These are phyloP conservation scores for Rhizopus microsporus DNA, from an alignment of 371 early-diverging fungal species.

Conservation along the genomic window DNA sequence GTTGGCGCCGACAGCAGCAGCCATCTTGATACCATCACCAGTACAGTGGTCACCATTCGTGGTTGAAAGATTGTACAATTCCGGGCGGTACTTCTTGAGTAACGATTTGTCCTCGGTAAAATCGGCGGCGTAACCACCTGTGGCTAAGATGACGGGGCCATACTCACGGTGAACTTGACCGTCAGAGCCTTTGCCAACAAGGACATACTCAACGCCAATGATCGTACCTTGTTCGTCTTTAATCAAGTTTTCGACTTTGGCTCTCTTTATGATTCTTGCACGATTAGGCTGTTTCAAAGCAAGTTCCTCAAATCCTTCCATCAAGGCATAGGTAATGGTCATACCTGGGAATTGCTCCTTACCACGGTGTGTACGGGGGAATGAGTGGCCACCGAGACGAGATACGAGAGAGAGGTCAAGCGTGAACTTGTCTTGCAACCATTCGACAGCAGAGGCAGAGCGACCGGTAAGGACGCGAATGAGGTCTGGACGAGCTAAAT, in stretches of 20 bases:
- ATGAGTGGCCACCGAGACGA: constrained; percentile 88
- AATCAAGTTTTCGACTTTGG: constrained; percentile 68
- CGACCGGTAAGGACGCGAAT: constrained; percentile 86
- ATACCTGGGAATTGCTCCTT: constrained; percentile 93
- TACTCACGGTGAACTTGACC: constrained; percentile 57
- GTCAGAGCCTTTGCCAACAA: constrained; percentile 56
- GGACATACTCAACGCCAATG: constrained; percentile 81
- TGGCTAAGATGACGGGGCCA: constrained; percentile 90
- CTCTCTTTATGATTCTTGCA: constrained; percentile 79
- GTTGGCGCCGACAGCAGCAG: constrained; percentile 78
- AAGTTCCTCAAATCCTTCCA: constrained; percentile 84
- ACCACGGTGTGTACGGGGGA: constrained; percentile 94
- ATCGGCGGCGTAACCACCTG: constrained; percentile 91
- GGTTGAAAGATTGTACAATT: constrained; percentile 68
- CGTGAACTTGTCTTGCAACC: constrained; percentile 88
- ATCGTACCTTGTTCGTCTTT: constrained; percentile 60
- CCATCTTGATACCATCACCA: constrained; percentile 95
- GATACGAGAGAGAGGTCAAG: constrained; percentile 88
- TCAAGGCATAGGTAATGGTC: constrained; percentile 93
- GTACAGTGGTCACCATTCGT: constrained; percentile 96
- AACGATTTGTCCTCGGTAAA: constrained; percentile 62
- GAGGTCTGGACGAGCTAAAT: constrained; percentile 80
- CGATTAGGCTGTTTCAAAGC: constrained; percentile 69
- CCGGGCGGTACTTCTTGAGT: constrained; percentile 72
- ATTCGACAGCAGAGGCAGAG: constrained; percentile 88